phyloP scores from a whole-genome alignment of 768 basidiomycete genomes.

The Serendipita sp. region DNA sequence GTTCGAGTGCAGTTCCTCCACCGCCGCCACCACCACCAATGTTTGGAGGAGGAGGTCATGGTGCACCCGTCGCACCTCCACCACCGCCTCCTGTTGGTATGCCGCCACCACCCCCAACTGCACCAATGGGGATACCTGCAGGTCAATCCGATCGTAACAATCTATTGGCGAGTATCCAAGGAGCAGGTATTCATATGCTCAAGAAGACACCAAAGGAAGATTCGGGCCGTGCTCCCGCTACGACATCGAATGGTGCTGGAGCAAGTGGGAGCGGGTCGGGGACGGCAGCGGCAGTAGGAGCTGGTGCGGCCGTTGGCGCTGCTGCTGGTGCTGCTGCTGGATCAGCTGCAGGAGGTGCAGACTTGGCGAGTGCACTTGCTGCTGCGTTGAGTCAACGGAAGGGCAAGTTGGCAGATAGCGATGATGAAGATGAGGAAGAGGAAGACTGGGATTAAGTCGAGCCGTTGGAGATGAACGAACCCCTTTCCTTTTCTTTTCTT shows the following conservation, averaged over 20 bases:
- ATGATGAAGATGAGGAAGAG: conserved; percentile 62
- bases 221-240: conserved; percentile 11
- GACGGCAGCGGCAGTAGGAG: conserved; percentile 13
- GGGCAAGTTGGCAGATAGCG: conserved; percentile 75
- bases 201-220: conserved; percentile 31
- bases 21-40: conserved; percentile 16
- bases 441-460: conserved; percentile 37
- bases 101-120: conserved; percentile 15
- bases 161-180: conserved; percentile 67
- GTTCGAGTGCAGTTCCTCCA: conserved; percentile 11
- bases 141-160: conserved; percentile 45
- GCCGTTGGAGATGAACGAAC: no score
- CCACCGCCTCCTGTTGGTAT: conserved; percentile 26
- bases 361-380: conserved; percentile 71
- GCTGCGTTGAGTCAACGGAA: conserved; percentile 69
- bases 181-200: conserved; percentile 55
- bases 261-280: conserved; percentile 19
- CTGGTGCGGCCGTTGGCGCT: conserved; percentile 8
- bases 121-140: conserved; percentile 27
- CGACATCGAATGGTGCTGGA: background rate
- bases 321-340: conserved; percentile 10
- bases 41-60: conserved; percentile 14
- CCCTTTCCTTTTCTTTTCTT: background rate
- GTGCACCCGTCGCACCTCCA: conserved; percentile 18
- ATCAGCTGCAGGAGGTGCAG: conserved; percentile 36